Conservation (phyloP, 208 protist genomes). For the Leishmania guyanensis region DNA sequence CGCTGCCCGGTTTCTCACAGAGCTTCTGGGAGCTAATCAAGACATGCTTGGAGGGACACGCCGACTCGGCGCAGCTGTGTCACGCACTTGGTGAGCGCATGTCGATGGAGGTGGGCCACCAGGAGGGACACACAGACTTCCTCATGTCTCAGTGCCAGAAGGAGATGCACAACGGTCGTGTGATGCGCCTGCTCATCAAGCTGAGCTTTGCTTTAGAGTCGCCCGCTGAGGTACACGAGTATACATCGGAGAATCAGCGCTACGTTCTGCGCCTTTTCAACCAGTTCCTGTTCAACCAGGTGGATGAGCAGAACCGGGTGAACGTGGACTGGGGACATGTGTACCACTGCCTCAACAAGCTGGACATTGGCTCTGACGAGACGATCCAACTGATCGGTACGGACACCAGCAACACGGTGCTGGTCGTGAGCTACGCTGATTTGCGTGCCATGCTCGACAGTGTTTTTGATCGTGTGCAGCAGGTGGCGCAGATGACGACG, state of each 20-base stretch:
- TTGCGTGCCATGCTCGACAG: constrained; percentile 86
- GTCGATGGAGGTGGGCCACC: constrained; percentile 88
- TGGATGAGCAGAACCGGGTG: constrained; percentile 90
- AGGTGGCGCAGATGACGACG: constrained; percentile 39
- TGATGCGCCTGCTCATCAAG: constrained; percentile 95
- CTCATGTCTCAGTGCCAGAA: constrained; percentile 91
- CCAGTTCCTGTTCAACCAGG: constrained; percentile 97
- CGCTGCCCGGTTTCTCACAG: constrained; percentile 70
- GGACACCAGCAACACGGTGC: constrained; percentile 86
- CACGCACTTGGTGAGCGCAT: constrained; percentile 81
- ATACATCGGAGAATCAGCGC: constrained; percentile 64
- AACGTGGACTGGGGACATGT: constrained; percentile 95
- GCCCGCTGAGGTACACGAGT: constrained; percentile 81
- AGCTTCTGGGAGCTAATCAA: constrained; percentile 85
- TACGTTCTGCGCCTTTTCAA: constrained; percentile 94
- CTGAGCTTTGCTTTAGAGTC: constrained; percentile 92
- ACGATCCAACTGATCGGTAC: constrained; percentile 92
- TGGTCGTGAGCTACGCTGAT: constrained; percentile 96
- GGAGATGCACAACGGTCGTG: constrained; percentile 95
- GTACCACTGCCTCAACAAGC: constrained; percentile 97
- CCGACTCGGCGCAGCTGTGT: constrained; percentile 68
- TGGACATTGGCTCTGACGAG: constrained; percentile 95
- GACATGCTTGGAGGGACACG: constrained; percentile 68
- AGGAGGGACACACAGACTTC: constrained; percentile 88
- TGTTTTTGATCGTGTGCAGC: constrained; percentile 88